These are phyloP conservation scores for Puccinia polysora DNA, from an alignment of 1,284 basidiomycete species.

Conservation along the genomic window DNA sequence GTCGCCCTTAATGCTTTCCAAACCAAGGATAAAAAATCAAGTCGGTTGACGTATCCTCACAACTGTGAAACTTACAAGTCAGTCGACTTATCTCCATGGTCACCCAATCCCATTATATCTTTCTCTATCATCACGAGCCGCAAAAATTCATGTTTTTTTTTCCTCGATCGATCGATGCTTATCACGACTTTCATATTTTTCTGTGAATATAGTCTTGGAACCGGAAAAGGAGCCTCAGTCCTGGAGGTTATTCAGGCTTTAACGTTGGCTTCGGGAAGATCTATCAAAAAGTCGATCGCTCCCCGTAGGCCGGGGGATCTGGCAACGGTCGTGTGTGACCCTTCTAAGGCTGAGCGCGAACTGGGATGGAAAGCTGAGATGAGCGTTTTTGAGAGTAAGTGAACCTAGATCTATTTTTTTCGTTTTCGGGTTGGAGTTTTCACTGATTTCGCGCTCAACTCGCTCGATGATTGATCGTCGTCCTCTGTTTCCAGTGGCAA, in stretches of 20 bases:
- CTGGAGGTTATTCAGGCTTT: conserved; percentile 45
- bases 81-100: no score
- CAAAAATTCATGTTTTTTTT: background rate
- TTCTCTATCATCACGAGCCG: background rate
- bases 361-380: conserved; percentile 45
- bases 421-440: background rate
- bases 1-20: conserved; percentile 44
- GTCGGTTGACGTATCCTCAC: background rate
- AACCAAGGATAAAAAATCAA: background rate
- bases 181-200: background rate
- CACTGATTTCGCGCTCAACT: background rate
- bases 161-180: background rate
- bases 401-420: background rate
- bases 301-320: conserved; percentile 45
- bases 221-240: conserved; percentile 45
- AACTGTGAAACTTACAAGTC: conserved; percentile 38
- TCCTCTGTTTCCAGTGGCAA: conserved; percentile 5
- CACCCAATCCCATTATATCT: background rate
- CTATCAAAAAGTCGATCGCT: conserved; percentile 44
- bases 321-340: conserved; percentile 44
- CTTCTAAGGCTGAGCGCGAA: conserved; percentile 45
- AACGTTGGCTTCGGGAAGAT: conserved; percentile 40
- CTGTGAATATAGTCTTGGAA: conserved; percentile 43
- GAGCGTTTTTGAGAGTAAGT: conserved; percentile 25
- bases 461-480: no score